Evolutionary conservation across 768 basidiomycete species (phyloP), one percentile per base, ranked within the genome.

Genomic region (Rhodotorula paludigena): DNA sequence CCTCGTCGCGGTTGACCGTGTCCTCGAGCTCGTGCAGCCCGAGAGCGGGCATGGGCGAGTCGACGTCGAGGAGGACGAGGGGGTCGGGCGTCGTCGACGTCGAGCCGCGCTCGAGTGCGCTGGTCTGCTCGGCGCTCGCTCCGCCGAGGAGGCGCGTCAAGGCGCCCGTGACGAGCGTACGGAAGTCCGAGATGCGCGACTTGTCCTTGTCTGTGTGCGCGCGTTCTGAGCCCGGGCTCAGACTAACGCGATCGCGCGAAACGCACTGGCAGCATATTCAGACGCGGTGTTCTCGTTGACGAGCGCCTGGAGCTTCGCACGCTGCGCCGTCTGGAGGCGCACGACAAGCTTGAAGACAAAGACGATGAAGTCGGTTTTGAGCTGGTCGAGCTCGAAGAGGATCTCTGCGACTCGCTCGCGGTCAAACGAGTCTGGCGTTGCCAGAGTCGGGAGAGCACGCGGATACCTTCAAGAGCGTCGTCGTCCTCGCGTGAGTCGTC

Each of bases 391-490:
- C 5, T 41, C 35, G 2, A 2, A n/a, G 36, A 63, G 54, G 25
- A 56, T 39, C 28, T 36, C 62, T 63, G 38, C 52, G 36, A 23
- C 36, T 7, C 44, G 15, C 8, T 3, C 6, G 23, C 10, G n/a
- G 36, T 6, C 14, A 12, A 35, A 47, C 3, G 41, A 5, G 15
- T 18, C n/a, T 21, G 8, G 21, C 12, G 20, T 25, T 8, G 35
- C 3, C 30, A 10, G 41, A 20, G 11, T 60, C 20, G 45, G 5
- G 14, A 20, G 3, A 6, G 35, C 48, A 8, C 30, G 35, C 5
- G n/a, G 8, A 23, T n/a, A 64, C 63, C 39, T 33, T 64, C 56
- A 39, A 64, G 56, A 14, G 18, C 23, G 25, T 52, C 33, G 12
- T 51, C 28, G 55, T 39, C 55, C 23, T 48, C 23, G 5, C 25